A percentile compares a stretch with the other conserved stretches of the same genome.
phyloP scores from a whole-genome alignment of 2,329 filamentous ascomycete genomes.

The Hypocreales sp. region DNA sequence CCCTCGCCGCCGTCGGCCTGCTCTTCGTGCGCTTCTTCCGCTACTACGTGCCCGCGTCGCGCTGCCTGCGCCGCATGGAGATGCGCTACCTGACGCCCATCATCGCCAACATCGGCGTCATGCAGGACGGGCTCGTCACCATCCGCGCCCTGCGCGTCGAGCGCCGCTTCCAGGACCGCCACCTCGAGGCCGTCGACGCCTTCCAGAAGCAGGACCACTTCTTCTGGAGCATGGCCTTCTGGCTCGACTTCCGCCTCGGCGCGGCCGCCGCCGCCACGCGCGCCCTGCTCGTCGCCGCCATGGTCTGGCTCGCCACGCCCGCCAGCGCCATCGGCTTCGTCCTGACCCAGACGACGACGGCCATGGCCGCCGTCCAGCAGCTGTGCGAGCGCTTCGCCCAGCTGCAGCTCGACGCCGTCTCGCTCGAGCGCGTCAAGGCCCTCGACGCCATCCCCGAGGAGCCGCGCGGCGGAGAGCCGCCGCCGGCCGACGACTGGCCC shows the following conservation, averaged over 20 bases:
- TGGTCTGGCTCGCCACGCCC: constrained; percentile 58
- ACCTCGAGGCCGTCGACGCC: constrained; percentile 67
- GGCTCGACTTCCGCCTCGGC: constrained; percentile 64
- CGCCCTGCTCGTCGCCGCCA: constrained; percentile 57
- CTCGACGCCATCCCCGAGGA: constrained; percentile 69
- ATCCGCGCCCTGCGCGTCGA: constrained; percentile 74
- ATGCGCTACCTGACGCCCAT: constrained; percentile 81
- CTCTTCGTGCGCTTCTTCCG: constrained; percentile 62
- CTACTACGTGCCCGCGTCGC: constrained; percentile 67
- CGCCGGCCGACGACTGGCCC: constrained; percentile 66
- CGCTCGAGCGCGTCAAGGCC: constrained; percentile 74
- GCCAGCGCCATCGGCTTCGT: constrained; percentile 75
- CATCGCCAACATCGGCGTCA: constrained; percentile 82
- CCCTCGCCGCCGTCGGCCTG: constrained; percentile 51
- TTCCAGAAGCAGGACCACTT: constrained; percentile 96
- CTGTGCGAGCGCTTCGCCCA: constrained; percentile 71
- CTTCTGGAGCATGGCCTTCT: constrained; percentile 79
- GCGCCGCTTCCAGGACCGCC: constrained; percentile 61
- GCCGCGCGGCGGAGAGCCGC: constrained; percentile 45
- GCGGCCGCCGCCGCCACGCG: constrained; percentile 51
- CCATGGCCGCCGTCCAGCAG: constrained; percentile 21
- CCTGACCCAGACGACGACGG: constrained; percentile 35
- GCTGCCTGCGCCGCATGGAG: constrained; percentile 68
- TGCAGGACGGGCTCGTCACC: constrained; percentile 73
- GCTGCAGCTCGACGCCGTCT: constrained; percentile 84